Conservation (phyloP, 1,284 basidiomycete species). For the Ustilago esculenta region DNA sequence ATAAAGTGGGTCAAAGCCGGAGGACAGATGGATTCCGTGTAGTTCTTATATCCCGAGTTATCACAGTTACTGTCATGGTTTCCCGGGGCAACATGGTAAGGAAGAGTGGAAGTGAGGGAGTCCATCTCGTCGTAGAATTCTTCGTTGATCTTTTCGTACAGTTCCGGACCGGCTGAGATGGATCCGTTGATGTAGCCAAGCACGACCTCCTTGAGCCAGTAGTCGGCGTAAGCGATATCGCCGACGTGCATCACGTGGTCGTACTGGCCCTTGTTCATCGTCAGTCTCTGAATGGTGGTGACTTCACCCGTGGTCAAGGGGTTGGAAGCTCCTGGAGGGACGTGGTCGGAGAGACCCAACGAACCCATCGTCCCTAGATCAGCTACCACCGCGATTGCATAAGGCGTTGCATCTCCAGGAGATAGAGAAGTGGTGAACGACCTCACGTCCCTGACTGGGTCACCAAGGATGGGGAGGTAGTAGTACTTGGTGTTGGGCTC, state of each 20-base stretch:
- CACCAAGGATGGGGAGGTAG: slow-evolving; percentile 12
- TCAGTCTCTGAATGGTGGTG: slow-evolving; percentile 15
- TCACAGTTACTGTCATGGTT: slow-evolving; percentile 50
- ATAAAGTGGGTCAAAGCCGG: slow-evolving; percentile 39
- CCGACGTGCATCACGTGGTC: slow-evolving; percentile 43
- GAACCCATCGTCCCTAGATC: slow-evolving; percentile 64
- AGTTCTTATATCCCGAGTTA: slow-evolving; percentile 25
- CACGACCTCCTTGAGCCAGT: slow-evolving; percentile 56
- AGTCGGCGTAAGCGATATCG: slow-evolving; percentile 65
- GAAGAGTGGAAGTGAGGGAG: slow-evolving; percentile 51
- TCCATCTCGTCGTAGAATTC: slow-evolving; percentile 64
- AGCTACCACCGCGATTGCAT: slow-evolving; percentile 56
- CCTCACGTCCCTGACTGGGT: slow-evolving; percentile 2
- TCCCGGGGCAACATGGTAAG: slow-evolving; percentile 31
- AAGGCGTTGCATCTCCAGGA: slow-evolving; percentile 25
- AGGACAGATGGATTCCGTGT: slow-evolving; percentile 29
- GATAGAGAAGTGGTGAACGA: slow-evolving; percentile 16
- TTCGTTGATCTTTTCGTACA: slow-evolving; percentile 65
- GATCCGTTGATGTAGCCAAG: slow-evolving; percentile 41
- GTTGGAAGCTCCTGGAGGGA: slow-evolving; percentile 48
- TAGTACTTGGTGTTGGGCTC: slow-evolving; percentile 39
- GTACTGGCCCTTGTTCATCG: slow-evolving; percentile 4
- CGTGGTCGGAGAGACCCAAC: slow-evolving; percentile 51
- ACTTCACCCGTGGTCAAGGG: slow-evolving; percentile 52
- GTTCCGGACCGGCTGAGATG: slow-evolving; percentile 46